A percentile compares a stretch with the other conserved stretches of the same genome.
Conservation (phyloP, 2,329 filamentous ascomycete species). For the Trematosphaeria pertusa region DNA sequence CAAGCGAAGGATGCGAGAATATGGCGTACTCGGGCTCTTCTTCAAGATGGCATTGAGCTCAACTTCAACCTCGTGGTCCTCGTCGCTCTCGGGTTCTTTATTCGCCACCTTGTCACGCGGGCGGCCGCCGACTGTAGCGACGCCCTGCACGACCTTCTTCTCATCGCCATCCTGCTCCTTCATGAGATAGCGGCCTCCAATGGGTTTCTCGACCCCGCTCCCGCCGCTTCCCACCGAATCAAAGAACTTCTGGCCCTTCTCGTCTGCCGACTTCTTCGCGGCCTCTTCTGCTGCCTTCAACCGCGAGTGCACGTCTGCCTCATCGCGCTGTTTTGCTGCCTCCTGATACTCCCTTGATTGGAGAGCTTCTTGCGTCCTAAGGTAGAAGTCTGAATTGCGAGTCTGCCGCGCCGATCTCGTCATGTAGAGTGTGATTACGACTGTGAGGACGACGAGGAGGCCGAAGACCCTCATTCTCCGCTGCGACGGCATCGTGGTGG, state of each 20-base stretch:
- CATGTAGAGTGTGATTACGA: conserved; percentile 77
- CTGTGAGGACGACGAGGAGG: conserved; percentile 67
- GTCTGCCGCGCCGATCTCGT: conserved; percentile 66
- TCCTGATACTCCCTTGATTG: conserved; percentile 45
- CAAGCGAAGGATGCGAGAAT: not conserved
- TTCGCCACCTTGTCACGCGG: conserved; percentile 48
- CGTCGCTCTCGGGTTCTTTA: conserved; percentile 59
- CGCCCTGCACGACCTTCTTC: conserved; percentile 46
- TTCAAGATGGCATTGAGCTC: conserved; percentile 83
- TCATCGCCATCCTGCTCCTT: conserved; percentile 47
- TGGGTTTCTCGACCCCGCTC: conserved; percentile 52
- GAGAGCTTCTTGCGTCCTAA: conserved; percentile 62
- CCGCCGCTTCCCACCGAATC: conserved; percentile 45
- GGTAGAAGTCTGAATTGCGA: conserved; percentile 63
- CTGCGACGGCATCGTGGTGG: conserved; percentile 45
- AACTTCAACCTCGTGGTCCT: conserved; percentile 69
- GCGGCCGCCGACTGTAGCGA: conserved; percentile 54
- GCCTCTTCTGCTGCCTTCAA: conserved; percentile 73
- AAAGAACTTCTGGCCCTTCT: conserved; percentile 63
- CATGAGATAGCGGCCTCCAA: conserved; percentile 63
- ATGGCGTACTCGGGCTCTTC: conserved; percentile 74
- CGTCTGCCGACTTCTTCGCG: conserved; percentile 72
- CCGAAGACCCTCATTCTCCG: conserved; percentile 73
- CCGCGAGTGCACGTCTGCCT: conserved; percentile 64
- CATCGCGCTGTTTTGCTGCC: conserved; percentile 55